Evolutionary conservation across 2,329 filamentous ascomycete genomes (phyloP).

Genomic region (Beauveria pseudobassiana): DNA sequence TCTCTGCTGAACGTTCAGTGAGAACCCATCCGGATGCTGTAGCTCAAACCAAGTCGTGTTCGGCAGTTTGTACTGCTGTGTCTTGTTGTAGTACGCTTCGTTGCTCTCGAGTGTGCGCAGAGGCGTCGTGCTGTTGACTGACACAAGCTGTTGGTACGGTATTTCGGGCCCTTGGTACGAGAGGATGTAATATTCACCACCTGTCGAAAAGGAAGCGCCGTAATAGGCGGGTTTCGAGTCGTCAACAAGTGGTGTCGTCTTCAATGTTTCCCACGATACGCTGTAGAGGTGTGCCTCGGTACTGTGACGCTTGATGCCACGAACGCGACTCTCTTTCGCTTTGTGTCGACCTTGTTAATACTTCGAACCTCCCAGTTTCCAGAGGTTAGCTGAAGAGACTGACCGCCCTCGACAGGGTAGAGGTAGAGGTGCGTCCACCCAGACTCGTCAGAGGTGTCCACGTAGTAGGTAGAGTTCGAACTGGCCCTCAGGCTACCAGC

Average conservation of each 20-base stretch:
- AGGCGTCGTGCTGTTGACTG: slow-evolving; percentile 44
- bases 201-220: slow-evolving; percentile 57
- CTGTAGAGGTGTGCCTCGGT: slow-evolving; percentile 63
- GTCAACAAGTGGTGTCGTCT: slow-evolving; percentile 54
- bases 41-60: slow-evolving; percentile 59
- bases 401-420: slow-evolving; percentile 48
- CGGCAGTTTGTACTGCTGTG: slow-evolving; percentile 54
- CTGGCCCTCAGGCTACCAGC: slow-evolving; percentile 37
- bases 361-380: slow-evolving; percentile 59
- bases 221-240: slow-evolving; percentile 51
- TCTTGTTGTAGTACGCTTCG: slow-evolving; percentile 43
- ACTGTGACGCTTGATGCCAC: slow-evolving; percentile 55
- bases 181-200: slow-evolving; percentile 57
- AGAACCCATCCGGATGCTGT: slow-evolving; percentile 52
- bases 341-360: slow-evolving; percentile 52
- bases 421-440: slow-evolving; percentile 66
- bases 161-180: slow-evolving; percentile 59
- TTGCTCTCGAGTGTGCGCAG: slow-evolving; percentile 55
- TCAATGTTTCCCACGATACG: slow-evolving; percentile 47
- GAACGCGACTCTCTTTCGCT: slow-evolving; percentile 53
- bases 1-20: slow-evolving; percentile 56
- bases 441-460: slow-evolving; percentile 59
- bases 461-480: slow-evolving; percentile 43
- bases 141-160: slow-evolving; percentile 61
- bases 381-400: slow-evolving; percentile 49